Evolutionary conservation across 768 basidiomycete species (phyloP), one percentile per base, ranked within the genome.

Genomic region (Boletus pseudopeckii): DNA sequence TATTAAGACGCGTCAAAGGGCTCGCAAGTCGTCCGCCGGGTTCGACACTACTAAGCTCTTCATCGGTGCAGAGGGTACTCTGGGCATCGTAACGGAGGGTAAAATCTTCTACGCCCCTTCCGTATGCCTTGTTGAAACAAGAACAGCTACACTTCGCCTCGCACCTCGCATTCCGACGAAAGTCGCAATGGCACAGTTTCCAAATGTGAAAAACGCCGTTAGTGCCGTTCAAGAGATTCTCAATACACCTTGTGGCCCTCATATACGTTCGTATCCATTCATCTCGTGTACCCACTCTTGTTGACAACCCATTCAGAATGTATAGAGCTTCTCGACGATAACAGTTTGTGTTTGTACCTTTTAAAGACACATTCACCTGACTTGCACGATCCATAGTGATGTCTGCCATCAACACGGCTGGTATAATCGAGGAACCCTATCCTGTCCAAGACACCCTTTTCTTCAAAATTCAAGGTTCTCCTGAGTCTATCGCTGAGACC

Each of bases 71-170:
- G 92, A 94, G 69, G 92, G 92, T 7, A 95, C 92, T 0, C 68
- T 94, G 42, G 92, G 92, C 4, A 88, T 95, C 58, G 83, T 95
- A n/a, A 92, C 90, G 0, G 92, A 94, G 74, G 86, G 88, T 80
- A 49, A 45, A 60, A 17, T 26, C 5, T 18, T 48, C 8, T 18
- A 20, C 6, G 2, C 24, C 17, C 5, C 17, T 45, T n/a, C 2
- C 15, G 20, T 9, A 18, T 41, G 1, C 17, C 36, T 53, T 37
- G 14, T 40, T 40, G 32, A 54, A 32, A 41, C 15, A 48, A 7
- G 54, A 47, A 20, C 58, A 91, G 92, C 84, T 5, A 97, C 93
- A 0, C 71, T 97, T 22, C 80, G 91, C 28, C 80, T 97, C 5
- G 82, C 91, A 2, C 93, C 94, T 8, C 63, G 85, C 1, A 61